Base-by-base conservation (phyloP, 176 grass and related monocot species). In the Eragrostis nindensis region DNA sequence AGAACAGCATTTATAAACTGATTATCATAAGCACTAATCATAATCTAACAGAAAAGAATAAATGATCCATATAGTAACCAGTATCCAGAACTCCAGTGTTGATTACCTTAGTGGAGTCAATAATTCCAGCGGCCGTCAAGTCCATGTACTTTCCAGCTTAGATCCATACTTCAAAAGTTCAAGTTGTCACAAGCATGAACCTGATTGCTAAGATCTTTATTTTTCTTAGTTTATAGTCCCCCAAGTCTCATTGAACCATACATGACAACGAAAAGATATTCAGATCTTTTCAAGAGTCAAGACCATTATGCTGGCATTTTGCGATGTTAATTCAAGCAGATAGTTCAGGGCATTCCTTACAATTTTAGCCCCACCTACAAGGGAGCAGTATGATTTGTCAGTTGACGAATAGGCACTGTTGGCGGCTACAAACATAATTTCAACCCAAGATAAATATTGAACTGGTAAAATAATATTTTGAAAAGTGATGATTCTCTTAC, bases 121-220 rank as follows among this genome's bases (percentile, higher is more conserved):
- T 91, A 76, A 81, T 79, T 66, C 88, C 81, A 77, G 53, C 82
- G 82, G 82, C 72, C 75, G 91, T 88, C 74, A 82, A 45, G 71
- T 86, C 82, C 84, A 88, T 62, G n/a, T 91, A 80, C 61, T 94
- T 93, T 48, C 89, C 89, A 76, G 71, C 84, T 87, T 88, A 77
- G 89, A 87, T 62, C 90, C 94, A 47, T 79, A 85, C 41, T 76
- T 97, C 36, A 50, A 71, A 74, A 85, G 62, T 80, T 97, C 43
- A 60, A 66, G 84, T 86, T 86, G 74, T 86, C 94, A 73, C 81
- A 86, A 46, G 80, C 59, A 75, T 68, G 53, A 74, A 90, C 75
- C 85, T 90, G 43, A 86, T 72, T 39, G 66, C 63, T 62, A 12
- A 56, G 26, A 41, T 39, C 24, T 49, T n/a, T 68, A n/a, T 45